These are phyloP conservation scores for Botrytis cinerea DNA, from an alignment of 2,329 filamentous ascomycete genomes.

Conservation along the genomic window DNA sequence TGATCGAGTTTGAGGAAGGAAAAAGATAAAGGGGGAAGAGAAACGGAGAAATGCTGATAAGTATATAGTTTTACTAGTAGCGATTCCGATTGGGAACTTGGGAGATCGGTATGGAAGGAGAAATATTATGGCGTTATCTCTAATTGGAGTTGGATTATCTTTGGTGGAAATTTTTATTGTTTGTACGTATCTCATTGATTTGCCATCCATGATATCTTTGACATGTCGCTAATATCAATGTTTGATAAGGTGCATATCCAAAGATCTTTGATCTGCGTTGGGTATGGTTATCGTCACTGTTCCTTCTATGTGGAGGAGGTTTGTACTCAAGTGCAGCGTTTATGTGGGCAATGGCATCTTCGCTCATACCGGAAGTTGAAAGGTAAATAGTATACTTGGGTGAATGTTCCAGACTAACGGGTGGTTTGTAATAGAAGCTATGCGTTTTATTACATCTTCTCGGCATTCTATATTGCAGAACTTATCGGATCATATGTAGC, in stretches of 20 bases:
- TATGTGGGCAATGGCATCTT: slow-evolving; percentile 42
- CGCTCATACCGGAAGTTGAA: slow-evolving; percentile 34
- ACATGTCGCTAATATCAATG: neutral
- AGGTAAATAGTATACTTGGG: slow-evolving; percentile 27
- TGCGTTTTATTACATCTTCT: slow-evolving; percentile 41
- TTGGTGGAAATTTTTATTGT: slow-evolving; percentile 37
- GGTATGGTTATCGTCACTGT: slow-evolving; percentile 39
- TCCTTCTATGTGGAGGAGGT: slow-evolving; percentile 39
- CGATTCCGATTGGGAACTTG: slow-evolving; percentile 39
- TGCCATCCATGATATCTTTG: neutral
- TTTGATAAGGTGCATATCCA: slow-evolving; percentile 36
- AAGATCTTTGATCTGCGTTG: slow-evolving; percentile 34
- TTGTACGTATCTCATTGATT: slow-evolving; percentile 32
- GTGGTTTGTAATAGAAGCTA: slow-evolving; percentile 32
- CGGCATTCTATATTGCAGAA: slow-evolving; percentile 40
- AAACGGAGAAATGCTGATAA: slow-evolving; percentile 1
- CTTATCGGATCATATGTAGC: slow-evolving; percentile 38
- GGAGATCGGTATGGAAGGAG: slow-evolving; percentile 37
- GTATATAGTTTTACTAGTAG: slow-evolving; percentile 38
- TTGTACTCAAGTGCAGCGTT: slow-evolving; percentile 38
- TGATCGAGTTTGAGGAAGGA: neutral
- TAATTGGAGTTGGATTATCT: slow-evolving; percentile 35
- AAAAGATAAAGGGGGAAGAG: neutral
- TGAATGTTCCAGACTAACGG: neutral
- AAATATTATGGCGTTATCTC: slow-evolving; percentile 37